phyloP scores from a whole-genome alignment of 257 asterid species.

The Cruciata laevipes region DNA sequence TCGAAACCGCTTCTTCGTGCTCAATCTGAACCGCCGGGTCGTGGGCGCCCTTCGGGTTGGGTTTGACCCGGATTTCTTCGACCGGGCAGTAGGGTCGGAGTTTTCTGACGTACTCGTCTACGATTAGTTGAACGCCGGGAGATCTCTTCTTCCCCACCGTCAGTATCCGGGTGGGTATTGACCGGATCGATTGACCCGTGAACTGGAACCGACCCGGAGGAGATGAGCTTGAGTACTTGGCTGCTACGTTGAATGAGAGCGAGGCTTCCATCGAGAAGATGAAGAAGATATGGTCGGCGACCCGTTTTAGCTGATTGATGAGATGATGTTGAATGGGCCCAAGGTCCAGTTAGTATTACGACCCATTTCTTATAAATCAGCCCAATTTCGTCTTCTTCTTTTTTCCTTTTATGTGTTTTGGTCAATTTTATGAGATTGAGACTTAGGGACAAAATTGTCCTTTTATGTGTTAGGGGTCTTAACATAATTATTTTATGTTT shows the following conservation, averaged over 20 bases:
- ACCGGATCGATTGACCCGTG: slow-evolving; percentile 29
- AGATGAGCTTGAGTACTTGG: slow-evolving; percentile 1
- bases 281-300: neutral
- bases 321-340: neutral
- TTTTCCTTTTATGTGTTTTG: no score
- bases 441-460: no score
- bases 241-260: neutral
- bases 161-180: slow-evolving; percentile 69
- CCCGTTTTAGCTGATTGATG: no score
- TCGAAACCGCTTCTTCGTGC: slow-evolving; percentile 62
- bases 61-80: slow-evolving; percentile 63
- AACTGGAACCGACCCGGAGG: slow-evolving; percentile 10
- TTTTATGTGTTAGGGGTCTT: no score
- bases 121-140: slow-evolving; percentile 59
- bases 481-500: no score
- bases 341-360: neutral
- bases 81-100: slow-evolving; percentile 61
- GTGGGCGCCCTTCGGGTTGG: slow-evolving; percentile 81
- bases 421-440: no score
- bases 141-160: slow-evolving; percentile 86
- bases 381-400: no score
- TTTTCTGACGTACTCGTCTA: slow-evolving; percentile 61
- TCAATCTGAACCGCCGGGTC: slow-evolving; percentile 68
- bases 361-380: no score
- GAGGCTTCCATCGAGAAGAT: slow-evolving; percentile 7